Evolutionary conservation across 371 early-diverging fungal species (phyloP), one percentile per base, ranked within the genome.

Genomic region (Mucor plumbeus): DNA sequence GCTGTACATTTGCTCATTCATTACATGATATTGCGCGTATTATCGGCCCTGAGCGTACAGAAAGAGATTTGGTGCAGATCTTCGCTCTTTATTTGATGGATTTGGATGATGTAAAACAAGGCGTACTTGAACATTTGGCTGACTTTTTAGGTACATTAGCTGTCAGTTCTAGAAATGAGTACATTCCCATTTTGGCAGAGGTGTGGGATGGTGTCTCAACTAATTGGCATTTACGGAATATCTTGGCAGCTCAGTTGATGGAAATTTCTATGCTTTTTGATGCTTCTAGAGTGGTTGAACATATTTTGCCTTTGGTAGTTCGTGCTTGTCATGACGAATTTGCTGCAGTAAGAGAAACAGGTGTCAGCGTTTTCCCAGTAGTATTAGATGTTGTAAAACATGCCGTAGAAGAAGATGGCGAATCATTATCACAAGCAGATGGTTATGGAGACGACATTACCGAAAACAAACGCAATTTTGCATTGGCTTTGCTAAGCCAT

Each of bases 41-140:
- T 17, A 80, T 88, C 53, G 88, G 88, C 5, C 83, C 88, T 11
- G 87, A 86, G 56, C 68, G 82, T 15, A 83, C 88, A 0, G 88
- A 86, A 55, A 80, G 86, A 4, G 88, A 88, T 62, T 60, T 88
- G 17, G 86, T 85, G 0, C 76, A 85, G 40, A 87, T 86, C 7
- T 88, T 88, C 70, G 84, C 88, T 1, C 73, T 85, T 10, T 88
- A 85, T 65, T 69, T 88, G 14, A 78, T 82, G 77, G 88, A 87
- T 34, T 68, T 86, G 41, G 88, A 86, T 54, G 87, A 86, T 53
- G 86, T 88, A 64, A 85, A 85, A 57, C 85, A 88, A 63, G 88
- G 87, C 8, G 86, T 87, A 0, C 61, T 88, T 48, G 86, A 85
- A 21, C 88, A 86, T 69, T 71, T 85, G 47, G 83, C 84, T 0